A percentile compares a stretch with the other conserved stretches of the same genome.
Conservation (phyloP, 2,329 filamentous ascomycete species). For the Cadophora sp. region DNA sequence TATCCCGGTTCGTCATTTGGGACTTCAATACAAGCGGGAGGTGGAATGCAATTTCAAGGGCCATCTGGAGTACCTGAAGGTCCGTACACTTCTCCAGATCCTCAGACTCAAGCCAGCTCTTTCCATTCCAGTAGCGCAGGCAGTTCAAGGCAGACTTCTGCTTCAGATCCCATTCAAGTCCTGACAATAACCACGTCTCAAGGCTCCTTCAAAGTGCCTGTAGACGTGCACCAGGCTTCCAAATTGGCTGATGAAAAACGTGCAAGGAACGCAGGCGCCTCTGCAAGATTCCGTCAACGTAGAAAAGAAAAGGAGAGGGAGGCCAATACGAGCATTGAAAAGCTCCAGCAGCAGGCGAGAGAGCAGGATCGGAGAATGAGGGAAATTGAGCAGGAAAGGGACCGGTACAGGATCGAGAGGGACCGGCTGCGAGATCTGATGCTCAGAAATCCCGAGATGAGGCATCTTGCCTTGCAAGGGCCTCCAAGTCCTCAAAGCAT, state of each 20-base stretch:
- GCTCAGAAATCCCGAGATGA: conserved; percentile 62
- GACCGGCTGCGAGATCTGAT: conserved; percentile 75
- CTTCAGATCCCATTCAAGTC: conserved; percentile 43
- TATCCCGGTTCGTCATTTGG: conserved; percentile 42
- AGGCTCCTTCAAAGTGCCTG: conserved; percentile 66
- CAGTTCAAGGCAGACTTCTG: conserved; percentile 43
- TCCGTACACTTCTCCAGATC: conserved; percentile 44
- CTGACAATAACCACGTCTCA: conserved; percentile 53
- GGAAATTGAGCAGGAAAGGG: conserved; percentile 65
- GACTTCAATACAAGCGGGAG: conserved; percentile 38
- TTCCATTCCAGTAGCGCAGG: conserved; percentile 40
- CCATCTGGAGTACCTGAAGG: conserved; percentile 42
- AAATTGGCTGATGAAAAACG: conserved; percentile 85
- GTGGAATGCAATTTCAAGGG: conserved; percentile 42
- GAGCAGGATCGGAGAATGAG: conserved; percentile 64
- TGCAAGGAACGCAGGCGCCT: conserved; percentile 84
- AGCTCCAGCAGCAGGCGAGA: conserved; percentile 73
- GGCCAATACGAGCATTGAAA: conserved; percentile 70
- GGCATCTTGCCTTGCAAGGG: conserved; percentile 57
- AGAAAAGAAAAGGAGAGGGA: conserved; percentile 84
- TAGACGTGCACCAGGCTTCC: conserved; percentile 83
- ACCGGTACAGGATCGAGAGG: conserved; percentile 77
- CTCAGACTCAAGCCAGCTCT: conserved; percentile 39
- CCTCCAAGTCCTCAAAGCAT: conserved; percentile 56
- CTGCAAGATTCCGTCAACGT: conserved; percentile 79